phyloP scores from a whole-genome alignment of 2,329 filamentous ascomycete species.

The Monilinia laxa region DNA sequence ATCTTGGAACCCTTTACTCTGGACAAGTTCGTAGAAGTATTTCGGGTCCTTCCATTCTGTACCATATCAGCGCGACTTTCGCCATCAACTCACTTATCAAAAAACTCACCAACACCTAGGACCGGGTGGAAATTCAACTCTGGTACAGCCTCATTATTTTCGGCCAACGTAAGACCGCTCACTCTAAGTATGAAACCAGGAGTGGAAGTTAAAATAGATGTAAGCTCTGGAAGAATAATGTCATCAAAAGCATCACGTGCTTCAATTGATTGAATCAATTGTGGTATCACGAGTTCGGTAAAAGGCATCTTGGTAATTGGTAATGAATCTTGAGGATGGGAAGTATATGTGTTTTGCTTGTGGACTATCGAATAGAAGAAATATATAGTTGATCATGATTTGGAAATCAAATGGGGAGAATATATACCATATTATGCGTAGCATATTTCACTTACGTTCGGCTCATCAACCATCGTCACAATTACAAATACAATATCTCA shows the following conservation, averaged over 20 bases:
- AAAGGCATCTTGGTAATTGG: slow-evolving; percentile 10
- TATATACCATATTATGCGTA: background rate
- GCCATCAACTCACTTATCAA: too few species aligned
- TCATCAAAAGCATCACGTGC: background rate
- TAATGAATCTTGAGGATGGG: background rate
- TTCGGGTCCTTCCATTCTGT: slow-evolving; percentile 3
- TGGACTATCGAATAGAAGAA: too few species aligned
- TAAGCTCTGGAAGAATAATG: background rate
- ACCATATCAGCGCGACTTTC: background rate
- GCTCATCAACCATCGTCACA: background rate
- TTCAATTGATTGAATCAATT: background rate
- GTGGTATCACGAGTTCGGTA: background rate
- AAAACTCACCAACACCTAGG: background rate
- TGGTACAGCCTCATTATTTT: background rate
- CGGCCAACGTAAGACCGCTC: background rate
- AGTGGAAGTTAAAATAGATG: background rate
- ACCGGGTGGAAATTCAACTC: background rate
- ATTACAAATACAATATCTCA: background rate
- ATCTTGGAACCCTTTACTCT: background rate
- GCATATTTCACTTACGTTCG: background rate
- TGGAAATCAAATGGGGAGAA: background rate
- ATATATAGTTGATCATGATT: background rate
- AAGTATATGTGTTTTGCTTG: too few species aligned
- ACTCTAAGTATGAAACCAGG: background rate
- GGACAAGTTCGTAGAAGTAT: background rate